Percentiles rank a stretch among this genome's conserved stretches.
Evolutionary conservation across 1,284 basidiomycete genomes (phyloP).

Genomic region (Chalciporus piperatoides): DNA sequence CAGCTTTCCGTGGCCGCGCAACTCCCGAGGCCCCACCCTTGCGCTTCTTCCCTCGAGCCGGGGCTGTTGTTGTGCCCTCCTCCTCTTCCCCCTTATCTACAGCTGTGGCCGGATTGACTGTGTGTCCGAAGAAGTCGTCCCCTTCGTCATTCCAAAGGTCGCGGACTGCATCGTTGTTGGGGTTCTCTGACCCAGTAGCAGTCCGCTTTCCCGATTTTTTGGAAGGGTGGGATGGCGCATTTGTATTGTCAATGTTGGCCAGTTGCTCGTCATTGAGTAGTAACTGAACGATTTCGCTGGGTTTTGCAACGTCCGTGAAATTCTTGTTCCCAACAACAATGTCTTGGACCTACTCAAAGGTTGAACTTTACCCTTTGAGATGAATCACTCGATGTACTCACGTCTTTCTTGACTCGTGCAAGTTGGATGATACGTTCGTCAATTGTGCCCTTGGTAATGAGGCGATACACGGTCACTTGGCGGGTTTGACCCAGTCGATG

Average conservation of each 20-base stretch:
- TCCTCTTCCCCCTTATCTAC: conserved; percentile 40
- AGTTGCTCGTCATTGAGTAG: conserved; percentile 93
- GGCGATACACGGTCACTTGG: conserved; percentile 97
- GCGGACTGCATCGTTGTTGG: conserved; percentile 43
- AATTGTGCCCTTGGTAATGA: conserved; percentile 96
- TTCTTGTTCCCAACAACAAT: conserved; percentile 98
- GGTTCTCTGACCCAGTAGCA: conserved; percentile 26
- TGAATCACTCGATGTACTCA: conserved; percentile 37
- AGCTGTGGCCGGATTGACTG: conserved; percentile 16
- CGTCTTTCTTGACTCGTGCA: conserved; percentile 94
- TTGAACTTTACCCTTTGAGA: not conserved
- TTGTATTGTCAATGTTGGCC: conserved; percentile 53
- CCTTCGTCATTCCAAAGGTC: conserved; percentile 83
- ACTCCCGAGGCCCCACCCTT: conserved; percentile 26
- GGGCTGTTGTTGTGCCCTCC: conserved; percentile 10
- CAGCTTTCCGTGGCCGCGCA: conserved; percentile 29
- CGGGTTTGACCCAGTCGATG: conserved; percentile 98
- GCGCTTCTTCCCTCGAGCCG: conserved; percentile 37
- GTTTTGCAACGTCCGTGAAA: conserved; percentile 88
- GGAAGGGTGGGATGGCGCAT: conserved; percentile 37
- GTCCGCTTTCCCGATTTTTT: conserved; percentile 39
- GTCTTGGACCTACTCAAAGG: conserved; percentile 79
- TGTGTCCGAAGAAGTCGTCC: conserved; percentile 75
- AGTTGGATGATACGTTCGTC: conserved; percentile 98
- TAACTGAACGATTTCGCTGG: conserved; percentile 95